A percentile compares a stretch with the other conserved stretches of the same genome.
Conservation (phyloP, 352 stramenopile species). For the Globisporangium iwayamae region DNA sequence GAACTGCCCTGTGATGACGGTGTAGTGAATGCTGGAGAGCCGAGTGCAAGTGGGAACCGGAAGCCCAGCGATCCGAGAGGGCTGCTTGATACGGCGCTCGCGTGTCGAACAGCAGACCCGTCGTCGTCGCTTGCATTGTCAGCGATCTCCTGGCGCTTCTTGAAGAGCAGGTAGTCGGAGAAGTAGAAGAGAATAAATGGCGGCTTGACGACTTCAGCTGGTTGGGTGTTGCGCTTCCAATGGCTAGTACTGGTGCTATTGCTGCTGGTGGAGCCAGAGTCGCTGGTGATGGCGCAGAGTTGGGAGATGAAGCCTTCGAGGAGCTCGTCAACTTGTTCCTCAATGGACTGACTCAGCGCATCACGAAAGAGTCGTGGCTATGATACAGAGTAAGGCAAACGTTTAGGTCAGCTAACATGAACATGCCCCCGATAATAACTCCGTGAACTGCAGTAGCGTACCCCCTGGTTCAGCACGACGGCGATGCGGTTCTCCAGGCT, state of each 20-base stretch:
- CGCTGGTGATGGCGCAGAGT: neutral
- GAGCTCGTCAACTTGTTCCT: slow-evolving; percentile 32
- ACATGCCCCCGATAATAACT: neutral
- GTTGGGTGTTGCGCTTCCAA: neutral
- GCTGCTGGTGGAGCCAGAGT: neutral
- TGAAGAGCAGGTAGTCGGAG: slow-evolving; percentile 13
- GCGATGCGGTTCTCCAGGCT: slow-evolving; percentile 26
- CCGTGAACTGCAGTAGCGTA: slow-evolving; percentile 4
- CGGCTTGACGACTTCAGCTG: neutral
- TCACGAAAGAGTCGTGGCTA: slow-evolving; percentile 36
- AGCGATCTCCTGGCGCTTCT: neutral
- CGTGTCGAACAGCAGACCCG: neutral
- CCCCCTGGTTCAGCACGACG: slow-evolving; percentile 29
- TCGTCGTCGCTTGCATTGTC: slow-evolving; percentile 1
- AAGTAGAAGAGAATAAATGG: slow-evolving; percentile 41
- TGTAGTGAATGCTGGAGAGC: neutral
- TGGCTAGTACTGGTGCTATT: slow-evolving; percentile 4
- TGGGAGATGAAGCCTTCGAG: slow-evolving; percentile 19
- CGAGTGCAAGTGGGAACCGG: slow-evolving; percentile 4
- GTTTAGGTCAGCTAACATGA: neutral
- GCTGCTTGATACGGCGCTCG: too few relatives aligned
- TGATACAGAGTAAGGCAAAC: neutral
- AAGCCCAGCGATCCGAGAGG: slow-evolving; percentile 3
- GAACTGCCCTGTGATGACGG: neutral
- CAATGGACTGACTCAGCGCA: slow-evolving; percentile 30